phyloP scores from a whole-genome alignment of 2,329 filamentous ascomycete species.

The Verticillium klebahnii region DNA sequence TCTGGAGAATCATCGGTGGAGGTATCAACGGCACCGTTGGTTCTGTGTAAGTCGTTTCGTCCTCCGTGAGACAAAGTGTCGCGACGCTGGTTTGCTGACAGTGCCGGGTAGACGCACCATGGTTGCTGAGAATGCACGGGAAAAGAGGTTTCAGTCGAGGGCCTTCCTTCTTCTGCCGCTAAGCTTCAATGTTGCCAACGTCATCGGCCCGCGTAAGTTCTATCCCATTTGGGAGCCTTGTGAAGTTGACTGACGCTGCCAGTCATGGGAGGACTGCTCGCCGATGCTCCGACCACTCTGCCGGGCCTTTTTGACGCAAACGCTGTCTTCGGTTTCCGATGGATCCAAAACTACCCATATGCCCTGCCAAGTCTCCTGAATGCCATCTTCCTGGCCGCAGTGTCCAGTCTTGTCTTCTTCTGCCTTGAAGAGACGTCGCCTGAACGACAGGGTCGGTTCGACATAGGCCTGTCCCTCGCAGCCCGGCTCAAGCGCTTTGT shows the following conservation, averaged over 20 bases:
- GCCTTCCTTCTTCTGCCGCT: conserved; percentile 41
- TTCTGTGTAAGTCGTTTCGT: conserved; percentile 33
- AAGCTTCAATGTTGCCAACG: conserved; percentile 40
- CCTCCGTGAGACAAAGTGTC: not conserved
- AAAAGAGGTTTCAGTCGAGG: conserved; percentile 40
- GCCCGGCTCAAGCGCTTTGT: conserved; percentile 25
- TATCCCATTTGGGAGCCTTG: not conserved
- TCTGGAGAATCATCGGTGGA: conserved; percentile 63
- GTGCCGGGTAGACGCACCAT: conserved; percentile 33
- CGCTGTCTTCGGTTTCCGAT: conserved; percentile 54
- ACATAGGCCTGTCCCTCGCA: conserved; percentile 34
- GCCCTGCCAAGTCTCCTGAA: conserved; percentile 66
- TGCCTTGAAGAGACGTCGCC: conserved; percentile 61
- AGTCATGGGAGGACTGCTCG: conserved; percentile 61
- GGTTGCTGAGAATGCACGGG: conserved; percentile 41
- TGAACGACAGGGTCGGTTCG: conserved; percentile 38
- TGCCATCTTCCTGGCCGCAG: conserved; percentile 52
- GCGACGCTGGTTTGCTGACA: not conserved
- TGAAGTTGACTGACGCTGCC: not conserved
- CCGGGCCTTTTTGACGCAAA: conserved; percentile 58
- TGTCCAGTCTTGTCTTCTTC: conserved; percentile 52
- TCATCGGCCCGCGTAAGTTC: conserved; percentile 36
- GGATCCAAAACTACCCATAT: conserved; percentile 64
- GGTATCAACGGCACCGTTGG: conserved; percentile 42
- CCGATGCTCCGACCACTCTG: conserved; percentile 59